phyloP scores from a whole-genome alignment of 2,329 filamentous ascomycete genomes.

The Fusarium burgessii region DNA sequence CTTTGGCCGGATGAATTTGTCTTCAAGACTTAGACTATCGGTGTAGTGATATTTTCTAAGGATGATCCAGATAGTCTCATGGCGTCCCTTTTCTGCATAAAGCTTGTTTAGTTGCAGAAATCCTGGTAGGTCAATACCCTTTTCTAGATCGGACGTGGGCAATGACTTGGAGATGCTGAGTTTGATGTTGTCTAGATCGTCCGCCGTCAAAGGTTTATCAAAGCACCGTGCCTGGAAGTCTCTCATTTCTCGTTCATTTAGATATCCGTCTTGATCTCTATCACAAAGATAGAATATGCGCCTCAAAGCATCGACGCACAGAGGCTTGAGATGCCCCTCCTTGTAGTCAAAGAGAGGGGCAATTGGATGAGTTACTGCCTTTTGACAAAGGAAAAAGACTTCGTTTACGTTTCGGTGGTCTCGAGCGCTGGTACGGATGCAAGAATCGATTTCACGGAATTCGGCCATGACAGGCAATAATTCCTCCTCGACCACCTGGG shows the following conservation, averaged over 20 bases:
- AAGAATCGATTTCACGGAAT: slow-evolving; percentile 98
- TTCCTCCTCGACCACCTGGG: slow-evolving; percentile 93
- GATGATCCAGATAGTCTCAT: slow-evolving; percentile 99
- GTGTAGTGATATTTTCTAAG: slow-evolving; percentile 95
- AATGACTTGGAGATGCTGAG: slow-evolving; percentile 79
- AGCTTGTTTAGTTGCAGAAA: slow-evolving; percentile 95
- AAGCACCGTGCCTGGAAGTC: slow-evolving; percentile 94
- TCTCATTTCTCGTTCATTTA: slow-evolving; percentile 90
- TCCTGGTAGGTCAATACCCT: slow-evolving; percentile 83
- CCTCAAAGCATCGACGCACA: slow-evolving; percentile 85
- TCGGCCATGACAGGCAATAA: slow-evolving; percentile 99
- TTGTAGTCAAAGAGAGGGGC: slow-evolving; percentile 97
- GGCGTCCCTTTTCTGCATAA: slow-evolving; percentile 95
- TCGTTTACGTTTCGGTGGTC: slow-evolving; percentile 96
- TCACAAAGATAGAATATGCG: slow-evolving; percentile 97
- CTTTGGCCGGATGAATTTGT: slow-evolving; percentile 90
- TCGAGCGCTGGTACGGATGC: slow-evolving; percentile 91
- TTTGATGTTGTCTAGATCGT: slow-evolving; percentile 93
- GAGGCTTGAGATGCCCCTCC: slow-evolving; percentile 87
- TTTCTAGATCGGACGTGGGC: slow-evolving; percentile 70
- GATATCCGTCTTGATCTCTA: slow-evolving; percentile 92
- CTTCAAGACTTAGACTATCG: slow-evolving; percentile 90
- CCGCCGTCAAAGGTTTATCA: slow-evolving; percentile 82
- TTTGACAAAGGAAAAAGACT: slow-evolving; percentile 97
- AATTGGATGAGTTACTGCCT: slow-evolving; percentile 96